These are phyloP conservation scores for Solanum pennellii DNA, from an alignment of 257 asterid species.

Conservation along the genomic window DNA sequence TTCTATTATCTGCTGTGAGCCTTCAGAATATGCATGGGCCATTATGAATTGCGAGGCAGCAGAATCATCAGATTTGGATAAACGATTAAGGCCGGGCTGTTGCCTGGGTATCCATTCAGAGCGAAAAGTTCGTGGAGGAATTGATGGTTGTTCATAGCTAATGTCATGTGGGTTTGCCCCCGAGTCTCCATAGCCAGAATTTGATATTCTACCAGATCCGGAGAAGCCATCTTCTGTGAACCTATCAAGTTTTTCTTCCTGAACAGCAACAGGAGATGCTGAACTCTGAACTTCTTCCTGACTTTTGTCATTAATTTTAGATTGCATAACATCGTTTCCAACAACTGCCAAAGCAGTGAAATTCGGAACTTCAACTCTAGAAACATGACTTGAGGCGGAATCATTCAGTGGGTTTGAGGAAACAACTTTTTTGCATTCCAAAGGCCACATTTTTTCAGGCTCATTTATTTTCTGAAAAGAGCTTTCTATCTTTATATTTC, in stretches of 20 bases:
- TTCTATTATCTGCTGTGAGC: slow-evolving; percentile 39
- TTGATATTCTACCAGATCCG: slow-evolving; percentile 17
- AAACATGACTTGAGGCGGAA: slow-evolving; percentile 9
- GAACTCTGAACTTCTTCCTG: slow-evolving; percentile 21
- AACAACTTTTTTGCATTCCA: slow-evolving; percentile 26
- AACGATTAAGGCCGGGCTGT: slow-evolving; percentile 49
- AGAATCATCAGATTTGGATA: slow-evolving; percentile 70
- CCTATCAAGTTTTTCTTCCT: slow-evolving; percentile 27
- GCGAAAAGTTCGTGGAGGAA: slow-evolving; percentile 48
- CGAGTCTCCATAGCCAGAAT: slow-evolving; percentile 25
- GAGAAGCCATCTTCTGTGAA: slow-evolving; percentile 17
- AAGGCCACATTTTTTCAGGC: slow-evolving; percentile 18
- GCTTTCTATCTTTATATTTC: slow-evolving; percentile 32
- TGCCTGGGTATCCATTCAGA: slow-evolving; percentile 74
- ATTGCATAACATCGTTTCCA: slow-evolving; percentile 15
- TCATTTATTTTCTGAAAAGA: slow-evolving; percentile 32
- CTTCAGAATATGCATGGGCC: slow-evolving; percentile 39
- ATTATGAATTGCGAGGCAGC: slow-evolving; percentile 41
- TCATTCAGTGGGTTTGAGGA: slow-evolving; percentile 19
- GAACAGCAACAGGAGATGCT: slow-evolving; percentile 17
- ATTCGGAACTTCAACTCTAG: slow-evolving; percentile 27
- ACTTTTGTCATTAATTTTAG: slow-evolving; percentile 22
- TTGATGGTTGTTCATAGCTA: slow-evolving; percentile 31
- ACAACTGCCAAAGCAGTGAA: slow-evolving; percentile 15
- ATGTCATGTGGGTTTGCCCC: slow-evolving; percentile 21